Base-by-base conservation (phyloP, 305 asterid genomes). In the Salvia sclarea region DNA sequence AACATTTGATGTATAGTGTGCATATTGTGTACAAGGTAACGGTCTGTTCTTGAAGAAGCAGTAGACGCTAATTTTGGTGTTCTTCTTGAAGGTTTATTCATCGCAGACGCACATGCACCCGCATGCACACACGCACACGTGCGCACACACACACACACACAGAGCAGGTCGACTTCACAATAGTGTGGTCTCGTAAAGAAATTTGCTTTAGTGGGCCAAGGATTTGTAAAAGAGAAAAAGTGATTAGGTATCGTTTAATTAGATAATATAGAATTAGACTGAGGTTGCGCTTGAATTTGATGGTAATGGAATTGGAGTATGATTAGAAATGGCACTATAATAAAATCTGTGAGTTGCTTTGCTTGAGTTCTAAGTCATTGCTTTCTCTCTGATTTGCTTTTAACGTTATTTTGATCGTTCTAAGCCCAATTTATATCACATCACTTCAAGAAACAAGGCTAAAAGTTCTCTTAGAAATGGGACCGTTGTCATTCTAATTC, bases 1-100 rank as follows among this genome's bases (percentile, higher is more conserved):
- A 33, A 45, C 47, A 60, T 44, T 53, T 61, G 59, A 35, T 69
- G 41, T 31, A 20, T 55, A 17, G 72, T 45, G 33, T 47, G 2
- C 20, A 2, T n/a, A 52, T 40, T 28, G 60, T 35, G 17, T 30
- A 16, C n/a, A 24, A 45, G 13, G 28, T 63, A 16, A 6, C 28
- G 30, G 11, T n/a, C 3, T 63, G 31, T 11, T 22, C 13, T 7
- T 4, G 9, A 12, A 64, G 47, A 38, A 33, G n/a, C 17, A 64
- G 10, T 18, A 3, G 53, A 66, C n/a, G 8, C 53, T 28, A 8
- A 40, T 2, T 41, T 30, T 37, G 33, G 11, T 68, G 24, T 11
- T 17, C 20, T 35, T n/a, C 50, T 56, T 31, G 14, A 31, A 57
- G 14, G 61, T 11, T 53, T 24, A 1, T 45, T 45, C 18, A 47